Base-by-base conservation (phyloP, 2,329 filamentous ascomycete genomes). In the Penicillium sp. region DNA sequence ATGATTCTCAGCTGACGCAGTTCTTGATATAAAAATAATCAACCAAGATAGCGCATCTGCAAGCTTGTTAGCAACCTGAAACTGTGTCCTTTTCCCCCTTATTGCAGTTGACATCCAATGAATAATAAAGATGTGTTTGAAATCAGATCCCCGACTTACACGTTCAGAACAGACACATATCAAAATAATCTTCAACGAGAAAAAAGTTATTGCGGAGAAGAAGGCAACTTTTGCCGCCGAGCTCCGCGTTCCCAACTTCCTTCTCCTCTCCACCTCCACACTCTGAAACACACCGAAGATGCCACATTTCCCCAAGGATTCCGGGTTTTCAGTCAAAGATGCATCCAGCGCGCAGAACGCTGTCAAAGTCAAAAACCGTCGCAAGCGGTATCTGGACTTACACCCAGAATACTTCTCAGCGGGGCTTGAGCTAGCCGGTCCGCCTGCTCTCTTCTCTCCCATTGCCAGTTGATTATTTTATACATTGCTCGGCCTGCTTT, bases 391-490 rank as follows among this genome's bases (percentile, higher is more conserved):
- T 68, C 80, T 96, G 25, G 82, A 87, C 57, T 77, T 82, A 5
- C 83, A 93, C 67, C 86, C 87, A 3, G 81, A 84, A 51, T 96
- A 95, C 75, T 88, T 93, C 68, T 74, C 75, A 73, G 75, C 81
- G 45, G 79, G 80, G 52, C 82, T 87, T 56, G 85, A 87, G 72
- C 79, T 86, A 62, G 84, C 82, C 70, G 82, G 81, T 83, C 68
- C 68, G 72, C 71, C 65, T 66, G 65, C 64, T 67, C 65, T 70
- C 54, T 65, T 61, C 60, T 63, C 46, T 59, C 60, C 61, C 54
- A 50, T 37, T 56, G 44, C 48, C 56, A 60, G 50, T 60, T 65
- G 39, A 53, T 40, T 25, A 40, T 40, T 47, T 38, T 34, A 31
- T 31, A 41, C 37, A 48, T 48, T 48, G 34, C 18, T 13, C 32